Evolutionary conservation across 208 protist genomes (phyloP).

Genomic region (Leishmania mexicana): DNA sequence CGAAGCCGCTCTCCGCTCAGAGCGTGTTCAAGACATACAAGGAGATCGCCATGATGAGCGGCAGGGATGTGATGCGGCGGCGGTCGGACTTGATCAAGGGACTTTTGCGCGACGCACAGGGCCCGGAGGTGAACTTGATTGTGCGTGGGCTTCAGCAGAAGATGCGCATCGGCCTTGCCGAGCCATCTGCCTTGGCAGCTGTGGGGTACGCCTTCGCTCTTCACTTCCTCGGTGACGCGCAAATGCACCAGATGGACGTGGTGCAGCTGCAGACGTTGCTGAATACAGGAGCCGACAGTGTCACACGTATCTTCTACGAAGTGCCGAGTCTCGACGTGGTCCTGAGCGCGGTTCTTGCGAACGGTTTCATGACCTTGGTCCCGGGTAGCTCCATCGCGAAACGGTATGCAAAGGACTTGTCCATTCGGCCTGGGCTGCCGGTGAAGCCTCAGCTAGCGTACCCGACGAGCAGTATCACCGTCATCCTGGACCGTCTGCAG

Average conservation of each 20-base stretch:
- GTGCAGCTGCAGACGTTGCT: conserved; percentile 71
- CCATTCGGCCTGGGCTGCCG: conserved; percentile 92
- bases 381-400: conserved; percentile 46
- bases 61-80: conserved; percentile 90
- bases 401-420: conserved; percentile 52
- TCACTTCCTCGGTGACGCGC: conserved; percentile 49
- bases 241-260: conserved; percentile 40
- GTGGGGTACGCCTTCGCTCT: conserved; percentile 95
- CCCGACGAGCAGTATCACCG: conserved; percentile 95
- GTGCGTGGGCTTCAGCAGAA: conserved; percentile 97
- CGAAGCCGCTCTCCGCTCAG: conserved; percentile 89
- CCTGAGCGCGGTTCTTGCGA: conserved; percentile 57
- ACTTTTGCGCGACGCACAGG: conserved; percentile 91
- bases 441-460: conserved; percentile 99
- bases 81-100: conserved; percentile 94
- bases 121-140: conserved; percentile 95
- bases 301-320: conserved; percentile 80
- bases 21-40: conserved; percentile 91
- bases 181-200: conserved; percentile 94
- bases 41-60: conserved; percentile 92
- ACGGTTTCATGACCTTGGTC: conserved; percentile 81
- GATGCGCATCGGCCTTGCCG: conserved; percentile 98
- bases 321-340: conserved; percentile 89
- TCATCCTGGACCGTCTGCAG: conserved; percentile 85
- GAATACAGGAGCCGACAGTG: conserved; percentile 53